Base-by-base conservation (phyloP, 1,139 yeast genomes). In the Trichomonascaceae sp. region DNA sequence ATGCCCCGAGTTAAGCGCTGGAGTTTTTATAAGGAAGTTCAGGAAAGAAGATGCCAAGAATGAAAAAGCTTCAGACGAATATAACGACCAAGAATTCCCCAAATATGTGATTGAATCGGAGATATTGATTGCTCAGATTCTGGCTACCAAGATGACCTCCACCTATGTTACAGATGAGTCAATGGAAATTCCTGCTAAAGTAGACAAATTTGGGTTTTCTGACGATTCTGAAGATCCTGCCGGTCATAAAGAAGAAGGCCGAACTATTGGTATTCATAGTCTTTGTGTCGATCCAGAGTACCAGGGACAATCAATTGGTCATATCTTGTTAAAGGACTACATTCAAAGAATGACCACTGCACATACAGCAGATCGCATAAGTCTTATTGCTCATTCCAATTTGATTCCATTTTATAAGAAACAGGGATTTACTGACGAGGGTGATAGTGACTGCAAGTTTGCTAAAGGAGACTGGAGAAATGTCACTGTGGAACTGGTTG, bases 1-100 rank as follows among this genome's bases (percentile, higher is more conserved):
- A 2, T 90, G 97, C 68, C 98, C 98, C 10, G 99, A 93, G 69
- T 78, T 93, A 58, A 84, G 95, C 61, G 82, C 91, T 4, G 98
- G 98, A 1, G 76, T 93, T 57, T 91, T 91, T 65, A 76, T 87
- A 52, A 79, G 97, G 66, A 83, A 82, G 56, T 87, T 84, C 69
- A 36, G 41, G 41, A 36, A 36, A 36, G 54, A 58, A 41, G 54
- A 41, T 48, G 55, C 53, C 32, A 47, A 30, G 19, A 56, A 55
- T 20, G 58, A 52, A 24, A 54, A 50, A 12, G 58, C 61, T 12
- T 64, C 55, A 1, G 52, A 45, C 4, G 45, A 27, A 5, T 45
- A 27, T 5, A 27, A 39, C 2, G 13, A 13, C 32, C 43, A 30
- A 20, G 47, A 45, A 4, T 18, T 24, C 13, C 44, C 43, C 13